Evolutionary conservation across 2,329 filamentous ascomycete species (phyloP).

Genomic region (Cercospora citrullina): DNA sequence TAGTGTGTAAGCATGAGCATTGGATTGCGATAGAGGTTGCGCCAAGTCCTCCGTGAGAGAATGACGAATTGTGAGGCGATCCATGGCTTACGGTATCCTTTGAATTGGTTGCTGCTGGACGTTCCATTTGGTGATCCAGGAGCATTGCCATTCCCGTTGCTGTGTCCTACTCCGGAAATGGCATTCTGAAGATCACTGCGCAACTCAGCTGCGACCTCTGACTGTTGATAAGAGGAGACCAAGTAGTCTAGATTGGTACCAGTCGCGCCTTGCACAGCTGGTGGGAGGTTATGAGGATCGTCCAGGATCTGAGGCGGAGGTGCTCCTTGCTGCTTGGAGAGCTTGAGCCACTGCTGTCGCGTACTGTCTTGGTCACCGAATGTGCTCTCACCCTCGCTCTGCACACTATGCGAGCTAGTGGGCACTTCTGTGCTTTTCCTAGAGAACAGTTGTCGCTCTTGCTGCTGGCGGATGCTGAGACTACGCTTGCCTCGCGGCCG

Average conservation of each 20-base stretch:
- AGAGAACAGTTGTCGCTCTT: conserved; percentile 88
- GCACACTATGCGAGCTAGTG: conserved; percentile 47
- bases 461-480: conserved; percentile 78
- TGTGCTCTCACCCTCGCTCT: conserved; percentile 57
- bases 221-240: conserved; percentile 72
- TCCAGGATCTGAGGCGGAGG: conserved; percentile 57
- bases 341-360: conserved; percentile 61
- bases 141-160: conserved; percentile 57
- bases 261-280: conserved; percentile 48
- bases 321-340: conserved; percentile 53
- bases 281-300: conserved; percentile 45
- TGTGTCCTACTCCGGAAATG: conserved; percentile 62
- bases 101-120: conserved; percentile 54
- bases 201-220: conserved; percentile 72
- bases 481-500: conserved; percentile 70
- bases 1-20: conserved; percentile 99
- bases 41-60: conserved; percentile 88
- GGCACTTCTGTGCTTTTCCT: conserved; percentile 65
- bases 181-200: conserved; percentile 76
- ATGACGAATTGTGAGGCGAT: conserved; percentile 82
- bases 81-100: conserved; percentile 79
- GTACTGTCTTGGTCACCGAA: conserved; percentile 42
- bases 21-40: conserved; percentile 94
- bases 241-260: conserved; percentile 81
- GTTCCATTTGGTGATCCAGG: conserved; percentile 54